A percentile compares a stretch with the other conserved stretches of the same genome.
phyloP scores from a whole-genome alignment of 169 alveolate genomes.

The Plasmodium reichenowi region DNA sequence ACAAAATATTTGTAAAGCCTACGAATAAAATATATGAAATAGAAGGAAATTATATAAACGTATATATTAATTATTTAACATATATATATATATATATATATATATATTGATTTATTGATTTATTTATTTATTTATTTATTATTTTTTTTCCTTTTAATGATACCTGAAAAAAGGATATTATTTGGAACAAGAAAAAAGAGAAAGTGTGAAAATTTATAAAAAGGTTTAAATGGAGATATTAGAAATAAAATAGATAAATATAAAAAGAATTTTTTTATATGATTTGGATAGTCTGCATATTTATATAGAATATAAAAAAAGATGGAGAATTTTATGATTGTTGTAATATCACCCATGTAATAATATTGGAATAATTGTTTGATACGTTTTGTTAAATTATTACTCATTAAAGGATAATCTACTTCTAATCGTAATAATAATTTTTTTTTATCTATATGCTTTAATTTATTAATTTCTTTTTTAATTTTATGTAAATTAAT shows the following conservation, averaged over 20 bases:
- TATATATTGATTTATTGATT: not conserved
- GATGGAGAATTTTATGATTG: conserved; percentile 44
- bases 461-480: conserved; percentile 46
- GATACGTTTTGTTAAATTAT: conserved; percentile 18
- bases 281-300: conserved; percentile 48
- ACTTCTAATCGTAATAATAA: conserved; percentile 33
- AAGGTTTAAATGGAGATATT: conserved; percentile 51
- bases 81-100: not conserved
- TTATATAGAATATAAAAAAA: conserved; percentile 61
- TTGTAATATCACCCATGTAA: conserved; percentile 54
- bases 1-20: conserved; percentile 62
- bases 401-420: conserved; percentile 71
- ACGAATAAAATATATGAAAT: not conserved
- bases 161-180: conserved; percentile 49
- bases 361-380: conserved; percentile 38
- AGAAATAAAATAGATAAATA: conserved; percentile 31
- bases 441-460: conserved; percentile 28
- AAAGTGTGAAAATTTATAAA: conserved; percentile 38
- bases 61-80: not conserved
- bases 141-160: not conserved
- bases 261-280: conserved; percentile 31
- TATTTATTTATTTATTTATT: not conserved
- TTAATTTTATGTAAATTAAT: conserved; percentile 45
- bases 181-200: conserved; percentile 52
- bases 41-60: not conserved